Base-by-base conservation (phyloP, 768 basidiomycete genomes). In the Mycena rosella region DNA sequence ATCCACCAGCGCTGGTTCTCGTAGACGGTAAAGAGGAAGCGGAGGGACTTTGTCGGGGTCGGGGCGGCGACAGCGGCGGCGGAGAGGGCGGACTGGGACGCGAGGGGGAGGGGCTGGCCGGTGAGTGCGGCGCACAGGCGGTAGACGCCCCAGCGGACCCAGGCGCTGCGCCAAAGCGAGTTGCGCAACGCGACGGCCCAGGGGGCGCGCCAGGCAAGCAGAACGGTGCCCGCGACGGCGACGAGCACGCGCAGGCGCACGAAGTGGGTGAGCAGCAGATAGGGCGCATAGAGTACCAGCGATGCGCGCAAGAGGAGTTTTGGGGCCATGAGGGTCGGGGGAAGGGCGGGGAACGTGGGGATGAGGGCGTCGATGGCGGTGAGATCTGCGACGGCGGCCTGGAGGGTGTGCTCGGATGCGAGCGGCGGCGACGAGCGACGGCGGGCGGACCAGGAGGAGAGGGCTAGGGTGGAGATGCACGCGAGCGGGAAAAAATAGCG, bases 1-100 rank as follows among this genome's bases (percentile, higher is more conserved):
- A 98, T 89, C 96, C 96, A 98, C 96, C 96, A 97, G 8, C 96
- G 87, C 79, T 98, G 96, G 78, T 97, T 97, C 78, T 98, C 96
- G 75, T 94, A 91, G 14, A 96, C 80, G n/a, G 91, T 94, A 75
- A 96, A 96, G 52, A 93, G 85, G 81, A 96, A 96, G 24, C 92
- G 89, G 34, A 92, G 78, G 20, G 85, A 80, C 51, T 81, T 79
- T 26, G 80, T 80, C n/a, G 83, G 78, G 13, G 73, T 67, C 27
- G 79, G 72, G 29, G 77, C 49, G 10, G 78, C 48, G 11, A 75
- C 70, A 0, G 80, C 73, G 58, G 84, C 78, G 47, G 79, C 64
- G 67, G 85, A 78, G 32, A 80, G 73, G 1, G 75, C 75, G 47
- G 73, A 61, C 17, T 56, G 74, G 36, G 77, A 81, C 52, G 64